Conservation (phyloP, 2,329 filamentous ascomycete genomes). For the Phoma herbarum region DNA sequence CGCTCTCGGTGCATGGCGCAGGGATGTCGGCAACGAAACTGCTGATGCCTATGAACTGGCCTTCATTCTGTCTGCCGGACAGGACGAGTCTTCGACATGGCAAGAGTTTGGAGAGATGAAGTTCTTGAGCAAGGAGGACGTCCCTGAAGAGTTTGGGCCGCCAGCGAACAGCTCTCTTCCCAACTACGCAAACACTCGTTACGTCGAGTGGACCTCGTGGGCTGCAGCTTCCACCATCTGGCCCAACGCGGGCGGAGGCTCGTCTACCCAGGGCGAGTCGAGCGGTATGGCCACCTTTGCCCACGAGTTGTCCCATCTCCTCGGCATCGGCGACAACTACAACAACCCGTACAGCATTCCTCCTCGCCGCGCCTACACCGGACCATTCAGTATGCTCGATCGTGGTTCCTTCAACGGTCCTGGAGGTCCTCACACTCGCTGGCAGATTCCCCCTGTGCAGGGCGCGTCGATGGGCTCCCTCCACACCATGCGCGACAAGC, state of each 20-base stretch:
- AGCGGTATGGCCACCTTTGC: constrained; percentile 64
- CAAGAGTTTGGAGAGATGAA: constrained; percentile 66
- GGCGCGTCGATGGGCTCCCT: constrained; percentile 61
- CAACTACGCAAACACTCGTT: constrained; percentile 61
- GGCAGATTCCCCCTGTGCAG: constrained; percentile 61
- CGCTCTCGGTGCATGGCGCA: constrained; percentile 60
- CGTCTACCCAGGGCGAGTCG: constrained; percentile 63
- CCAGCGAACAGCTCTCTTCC: constrained; percentile 54
- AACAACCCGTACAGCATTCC: constrained; percentile 62
- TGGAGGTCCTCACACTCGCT: constrained; percentile 62
- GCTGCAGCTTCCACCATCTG: constrained; percentile 61
- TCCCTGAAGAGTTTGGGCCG: constrained; percentile 61
- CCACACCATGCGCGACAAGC: constrained; percentile 64
- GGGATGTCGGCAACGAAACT: constrained; percentile 61
- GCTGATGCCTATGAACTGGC: constrained; percentile 61
- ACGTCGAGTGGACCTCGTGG: constrained; percentile 65
- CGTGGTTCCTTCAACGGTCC: constrained; percentile 64
- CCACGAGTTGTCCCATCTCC: constrained; percentile 62
- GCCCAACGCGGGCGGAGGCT: constrained; percentile 63
- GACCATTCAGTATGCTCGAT: constrained; percentile 63
- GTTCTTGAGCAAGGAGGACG: constrained; percentile 58
- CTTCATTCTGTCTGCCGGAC: constrained; percentile 64
- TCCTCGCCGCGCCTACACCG: constrained; percentile 59
- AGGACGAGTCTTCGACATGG: constrained; percentile 65
- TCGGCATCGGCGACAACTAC: constrained; percentile 65